Evolutionary conservation across 129 eudicot species (phyloP).

Genomic region (Artemisia argyi): DNA sequence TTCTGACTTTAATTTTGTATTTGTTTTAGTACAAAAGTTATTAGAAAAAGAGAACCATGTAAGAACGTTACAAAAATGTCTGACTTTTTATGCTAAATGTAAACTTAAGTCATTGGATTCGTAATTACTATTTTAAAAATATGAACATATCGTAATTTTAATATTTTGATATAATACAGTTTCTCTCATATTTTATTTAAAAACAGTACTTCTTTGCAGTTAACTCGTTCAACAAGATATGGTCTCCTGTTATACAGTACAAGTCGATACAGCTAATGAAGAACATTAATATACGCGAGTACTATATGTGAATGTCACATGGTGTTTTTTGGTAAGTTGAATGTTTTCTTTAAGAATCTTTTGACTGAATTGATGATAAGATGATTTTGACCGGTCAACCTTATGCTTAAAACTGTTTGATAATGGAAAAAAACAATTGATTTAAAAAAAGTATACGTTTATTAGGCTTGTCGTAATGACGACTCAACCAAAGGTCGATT

Average conservation of each 20-base stretch:
- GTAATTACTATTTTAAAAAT: too few species aligned
- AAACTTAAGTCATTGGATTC: background rate
- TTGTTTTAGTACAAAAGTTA: too few species aligned
- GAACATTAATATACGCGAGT: conserved; percentile 16
- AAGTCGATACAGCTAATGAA: background rate
- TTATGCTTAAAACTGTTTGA: conserved; percentile 17
- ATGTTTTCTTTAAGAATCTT: conserved; percentile 36
- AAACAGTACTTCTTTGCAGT: too few species aligned
- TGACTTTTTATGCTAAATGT: background rate
- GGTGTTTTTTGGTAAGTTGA: conserved; percentile 27
- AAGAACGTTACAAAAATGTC: background rate
- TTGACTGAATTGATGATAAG: conserved; percentile 37
- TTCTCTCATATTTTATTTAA: background rate
- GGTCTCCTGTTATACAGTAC: background rate
- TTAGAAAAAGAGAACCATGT: too few species aligned
- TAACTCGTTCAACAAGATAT: background rate
- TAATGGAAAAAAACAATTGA: background rate
- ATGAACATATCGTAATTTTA: too few species aligned
- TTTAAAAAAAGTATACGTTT: too few species aligned
- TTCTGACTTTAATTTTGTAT: too few species aligned
- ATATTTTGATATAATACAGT: background rate
- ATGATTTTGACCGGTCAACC: conserved; percentile 41
- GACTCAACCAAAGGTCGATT: too few species aligned
- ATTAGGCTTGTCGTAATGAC: too few species aligned
- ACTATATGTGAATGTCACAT: conserved; percentile 15